phyloP scores from a whole-genome alignment of 2,329 filamentous ascomycete genomes.

The Aspergillus brunneoviolaceus region DNA sequence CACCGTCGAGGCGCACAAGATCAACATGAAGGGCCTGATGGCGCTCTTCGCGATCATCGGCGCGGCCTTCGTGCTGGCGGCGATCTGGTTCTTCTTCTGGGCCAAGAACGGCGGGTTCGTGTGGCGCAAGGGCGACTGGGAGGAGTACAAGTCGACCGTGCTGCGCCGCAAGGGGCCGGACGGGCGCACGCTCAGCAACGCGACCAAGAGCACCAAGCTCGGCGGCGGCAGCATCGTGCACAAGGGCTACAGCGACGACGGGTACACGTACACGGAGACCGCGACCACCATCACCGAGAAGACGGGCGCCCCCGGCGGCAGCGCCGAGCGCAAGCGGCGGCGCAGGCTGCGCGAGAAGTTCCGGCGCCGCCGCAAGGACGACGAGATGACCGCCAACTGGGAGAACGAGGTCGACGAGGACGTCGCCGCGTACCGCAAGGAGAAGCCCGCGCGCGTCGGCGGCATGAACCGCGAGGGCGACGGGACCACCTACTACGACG shows the following conservation, averaged over 20 bases:
- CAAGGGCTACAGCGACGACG: conserved; percentile 65
- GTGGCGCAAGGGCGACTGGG: conserved; percentile 86
- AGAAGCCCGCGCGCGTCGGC: conserved; percentile 82
- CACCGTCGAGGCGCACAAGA: conserved; percentile 40
- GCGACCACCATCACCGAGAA: conserved; percentile 44
- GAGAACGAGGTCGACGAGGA: conserved; percentile 66
- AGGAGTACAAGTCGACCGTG: conserved; percentile 96
- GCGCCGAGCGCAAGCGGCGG: conserved; percentile 24
- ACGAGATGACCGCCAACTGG: conserved; percentile 42
- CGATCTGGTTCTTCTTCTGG: conserved; percentile 99
- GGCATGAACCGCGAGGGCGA: conserved; percentile 83
- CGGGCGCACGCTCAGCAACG: conserved; percentile 79
- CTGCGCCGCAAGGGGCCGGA: conserved; percentile 85
- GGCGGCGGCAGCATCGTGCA: conserved; percentile 78
- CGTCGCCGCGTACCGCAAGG: conserved; percentile 79
- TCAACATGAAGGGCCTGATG: conserved; percentile 66
- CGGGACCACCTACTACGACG: conserved; percentile 70
- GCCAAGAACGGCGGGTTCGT: conserved; percentile 93
- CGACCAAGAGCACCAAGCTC: conserved; percentile 76
- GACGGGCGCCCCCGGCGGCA: background rate
- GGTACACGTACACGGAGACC: conserved; percentile 48
- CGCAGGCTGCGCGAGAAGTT: conserved; percentile 43
- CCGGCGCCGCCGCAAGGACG: conserved; percentile 41
- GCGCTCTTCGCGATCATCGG: conserved; percentile 83
- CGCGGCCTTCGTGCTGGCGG: conserved; percentile 68